These are phyloP conservation scores for Claviceps fusiformis DNA, from an alignment of 2,329 filamentous ascomycete species.

Conservation along the genomic window DNA sequence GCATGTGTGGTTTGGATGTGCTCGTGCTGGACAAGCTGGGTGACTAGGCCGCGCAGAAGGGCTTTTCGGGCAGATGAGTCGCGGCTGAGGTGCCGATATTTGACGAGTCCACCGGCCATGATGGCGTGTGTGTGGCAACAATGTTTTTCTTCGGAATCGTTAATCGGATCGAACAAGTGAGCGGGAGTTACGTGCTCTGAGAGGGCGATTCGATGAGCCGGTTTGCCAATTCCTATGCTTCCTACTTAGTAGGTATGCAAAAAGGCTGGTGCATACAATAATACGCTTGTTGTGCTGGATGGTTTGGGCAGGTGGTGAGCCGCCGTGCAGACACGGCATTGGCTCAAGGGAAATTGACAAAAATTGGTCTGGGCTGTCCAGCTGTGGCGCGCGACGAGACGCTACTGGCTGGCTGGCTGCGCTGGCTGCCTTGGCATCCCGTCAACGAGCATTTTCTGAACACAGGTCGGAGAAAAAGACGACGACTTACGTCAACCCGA, in stretches of 20 bases:
- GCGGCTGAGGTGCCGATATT: conserved; percentile 81
- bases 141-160: neutral
- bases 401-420: neutral
- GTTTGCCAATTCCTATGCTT: neutral
- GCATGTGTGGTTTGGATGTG: conserved; percentile 88
- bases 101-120: conserved; percentile 79
- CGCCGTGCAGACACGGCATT: neutral
- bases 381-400: neutral
- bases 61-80: conserved; percentile 79
- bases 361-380: conserved; percentile 4
- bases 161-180: neutral
- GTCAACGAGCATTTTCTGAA: neutral
- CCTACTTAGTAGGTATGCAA: neutral
- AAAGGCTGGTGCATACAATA: no score
- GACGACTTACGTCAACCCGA: conserved; percentile 10
- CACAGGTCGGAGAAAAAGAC: neutral
- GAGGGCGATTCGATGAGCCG: neutral
- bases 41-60: conserved; percentile 88
- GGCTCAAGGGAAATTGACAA: conserved; percentile 8
- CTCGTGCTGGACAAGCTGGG: conserved; percentile 85
- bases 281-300: neutral
- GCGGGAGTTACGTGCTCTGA: neutral
- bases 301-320: conserved; percentile 4
- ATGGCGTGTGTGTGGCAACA: conserved; percentile 8
- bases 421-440: neutral